phyloP scores from a whole-genome alignment of 495 filamentous ascomycete genomes.

The Penicillium alfredii region DNA sequence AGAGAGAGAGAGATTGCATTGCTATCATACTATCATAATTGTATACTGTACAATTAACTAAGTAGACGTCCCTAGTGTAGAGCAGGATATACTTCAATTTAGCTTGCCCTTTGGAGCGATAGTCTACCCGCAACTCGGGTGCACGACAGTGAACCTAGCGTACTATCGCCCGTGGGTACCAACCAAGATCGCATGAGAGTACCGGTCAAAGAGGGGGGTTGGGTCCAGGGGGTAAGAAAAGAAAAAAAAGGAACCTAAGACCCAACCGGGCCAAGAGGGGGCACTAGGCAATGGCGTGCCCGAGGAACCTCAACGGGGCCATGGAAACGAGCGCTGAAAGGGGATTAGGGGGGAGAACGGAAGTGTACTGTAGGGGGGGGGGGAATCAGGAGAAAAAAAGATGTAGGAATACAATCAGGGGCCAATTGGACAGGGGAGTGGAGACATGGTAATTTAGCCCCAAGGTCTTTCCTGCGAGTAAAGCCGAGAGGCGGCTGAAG shows the following conservation, averaged over 20 bases:
- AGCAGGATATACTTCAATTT: too few species aligned
- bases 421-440: too few species aligned
- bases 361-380: constrained; percentile 28
- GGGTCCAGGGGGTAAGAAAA: constrained; percentile 12
- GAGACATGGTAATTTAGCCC: too few species aligned
- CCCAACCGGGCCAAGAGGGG: constrained; percentile 3
- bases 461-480: too few species aligned
- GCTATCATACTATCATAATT: too few species aligned
- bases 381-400: constrained; percentile 22
- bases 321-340: constrained; percentile 15
- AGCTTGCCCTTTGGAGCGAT: constrained; percentile 34
- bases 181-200: constrained; percentile 31
- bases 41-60: too few species aligned
- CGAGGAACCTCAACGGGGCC: constrained; percentile 28
- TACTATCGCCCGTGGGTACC: constrained; percentile 32
- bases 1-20: too few species aligned
- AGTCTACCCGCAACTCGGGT: constrained; percentile 42
- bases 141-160: constrained; percentile 37
- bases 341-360: constrained; percentile 15
- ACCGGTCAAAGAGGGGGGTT: constrained; percentile 15
- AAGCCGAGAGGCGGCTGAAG: constrained; percentile 30
- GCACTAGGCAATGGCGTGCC: constrained; percentile 35
- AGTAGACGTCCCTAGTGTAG: too few species aligned
- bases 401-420: too few species aligned
- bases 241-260: constrained; percentile 6